A percentile compares a stretch with the other conserved stretches of the same genome.
These are phyloP conservation scores for Trypanosoma lewisi DNA, from an alignment of 208 protist species.

Conservation along the genomic window DNA sequence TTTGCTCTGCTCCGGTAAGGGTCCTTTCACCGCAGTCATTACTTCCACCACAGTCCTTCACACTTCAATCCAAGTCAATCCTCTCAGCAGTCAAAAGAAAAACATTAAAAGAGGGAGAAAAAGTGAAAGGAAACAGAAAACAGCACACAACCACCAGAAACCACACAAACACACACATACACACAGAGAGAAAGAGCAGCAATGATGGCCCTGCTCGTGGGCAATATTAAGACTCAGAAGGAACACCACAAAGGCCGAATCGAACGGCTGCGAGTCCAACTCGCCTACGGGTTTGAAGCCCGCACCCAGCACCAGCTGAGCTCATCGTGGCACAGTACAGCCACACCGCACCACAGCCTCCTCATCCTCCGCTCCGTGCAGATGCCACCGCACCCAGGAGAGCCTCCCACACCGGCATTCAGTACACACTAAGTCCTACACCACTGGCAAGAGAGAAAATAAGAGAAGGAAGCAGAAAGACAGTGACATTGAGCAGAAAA, in stretches of 20 bases:
- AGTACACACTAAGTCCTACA: too few relatives aligned
- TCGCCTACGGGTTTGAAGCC: slow-evolving; percentile 92
- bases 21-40: slow-evolving; percentile 1
- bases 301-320: slow-evolving; percentile 91
- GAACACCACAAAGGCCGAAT: slow-evolving; percentile 91
- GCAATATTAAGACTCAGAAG: not conserved
- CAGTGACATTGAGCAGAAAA: too few relatives aligned
- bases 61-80: slow-evolving; percentile 16
- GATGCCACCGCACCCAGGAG: slow-evolving; percentile 34
- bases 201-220: too few relatives aligned
- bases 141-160: not conserved
- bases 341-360: not conserved
- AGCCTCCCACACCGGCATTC: too few relatives aligned
- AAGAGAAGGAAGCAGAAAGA: too few relatives aligned
- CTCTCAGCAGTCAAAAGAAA: slow-evolving; percentile 9
- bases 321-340: slow-evolving; percentile 64
- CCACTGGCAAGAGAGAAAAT: too few relatives aligned
- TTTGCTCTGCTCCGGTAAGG: slow-evolving; percentile 8
- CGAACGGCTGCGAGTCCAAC: slow-evolving; percentile 92
- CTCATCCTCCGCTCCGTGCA: slow-evolving; percentile 23
- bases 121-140: not conserved
- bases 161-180: not conserved
- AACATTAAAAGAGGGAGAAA: slow-evolving; percentile 21
- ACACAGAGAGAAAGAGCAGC: not conserved
- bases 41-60: slow-evolving; percentile 7